Conservation (phyloP, 805 yeast genomes). For the Hanseniaspora singularis region DNA sequence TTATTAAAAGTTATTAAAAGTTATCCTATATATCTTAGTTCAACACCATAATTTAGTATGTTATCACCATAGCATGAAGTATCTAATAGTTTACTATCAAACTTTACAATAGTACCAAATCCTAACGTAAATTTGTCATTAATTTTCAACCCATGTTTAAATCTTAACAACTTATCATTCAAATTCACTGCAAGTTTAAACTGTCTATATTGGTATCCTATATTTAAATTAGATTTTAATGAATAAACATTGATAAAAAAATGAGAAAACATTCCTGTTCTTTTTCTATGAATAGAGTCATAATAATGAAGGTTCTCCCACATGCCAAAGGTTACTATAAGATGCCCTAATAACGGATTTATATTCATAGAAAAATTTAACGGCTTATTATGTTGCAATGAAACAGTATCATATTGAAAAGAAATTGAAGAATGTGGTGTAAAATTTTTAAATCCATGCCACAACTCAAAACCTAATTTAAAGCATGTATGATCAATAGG, state of each 20-base stretch:
- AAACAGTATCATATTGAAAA: conserved; percentile 67
- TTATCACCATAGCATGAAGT: background rate
- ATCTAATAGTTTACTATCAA: conserved; percentile 6
- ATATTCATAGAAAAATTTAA: conserved; percentile 73
- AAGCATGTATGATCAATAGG: conserved; percentile 33
- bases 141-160: conserved; percentile 40
- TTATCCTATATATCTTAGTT: conserved; percentile 24
- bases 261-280: conserved; percentile 64
- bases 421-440: conserved; percentile 87
- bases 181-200: conserved; percentile 10
- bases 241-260: conserved; percentile 88
- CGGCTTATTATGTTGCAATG: conserved; percentile 50
- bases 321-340: conserved; percentile 54
- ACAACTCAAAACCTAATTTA: conserved; percentile 68
- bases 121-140: conserved; percentile 14
- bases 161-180: conserved; percentile 39
- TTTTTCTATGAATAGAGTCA: conserved; percentile 63
- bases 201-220: conserved; percentile 40
- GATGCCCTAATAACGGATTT: conserved; percentile 82
- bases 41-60: conserved; percentile 25
- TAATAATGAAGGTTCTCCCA: conserved; percentile 14
- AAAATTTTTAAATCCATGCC: conserved; percentile 74
- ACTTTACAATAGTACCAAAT: conserved; percentile 13
- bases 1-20: background rate
- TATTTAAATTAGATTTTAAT: conserved; percentile 69